phyloP scores from a whole-genome alignment of 176 grass and related monocot genomes.

The Aegilops longissima region DNA sequence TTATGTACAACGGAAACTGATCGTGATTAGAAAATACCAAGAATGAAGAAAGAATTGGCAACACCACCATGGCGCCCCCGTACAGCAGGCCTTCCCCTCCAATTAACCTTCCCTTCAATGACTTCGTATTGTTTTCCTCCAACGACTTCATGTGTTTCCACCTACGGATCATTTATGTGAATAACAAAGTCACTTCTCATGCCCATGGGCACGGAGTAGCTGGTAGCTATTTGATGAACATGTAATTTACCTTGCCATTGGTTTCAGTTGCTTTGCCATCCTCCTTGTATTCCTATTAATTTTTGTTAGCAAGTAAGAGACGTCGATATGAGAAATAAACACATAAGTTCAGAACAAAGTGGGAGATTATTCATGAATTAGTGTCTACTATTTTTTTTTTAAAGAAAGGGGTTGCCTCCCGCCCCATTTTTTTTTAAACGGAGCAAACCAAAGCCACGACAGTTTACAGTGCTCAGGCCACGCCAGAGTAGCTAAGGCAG shows the following conservation, averaged over 20 bases:
- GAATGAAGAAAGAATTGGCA: constrained; percentile 43
- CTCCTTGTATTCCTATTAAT: constrained; percentile 17
- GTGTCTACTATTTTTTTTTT: background rate
- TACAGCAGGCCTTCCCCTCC: constrained; percentile 48
- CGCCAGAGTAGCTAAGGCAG: too few species aligned
- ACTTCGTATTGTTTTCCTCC: constrained; percentile 25
- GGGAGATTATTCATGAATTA: background rate
- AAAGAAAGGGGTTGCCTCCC: too few species aligned
- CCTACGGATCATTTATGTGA: constrained; percentile 16
- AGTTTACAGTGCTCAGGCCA: too few species aligned
- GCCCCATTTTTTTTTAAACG: too few species aligned
- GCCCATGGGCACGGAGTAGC: background rate
- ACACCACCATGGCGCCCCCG: constrained; percentile 57
- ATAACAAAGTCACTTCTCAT: constrained; percentile 4
- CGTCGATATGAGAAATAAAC: background rate
- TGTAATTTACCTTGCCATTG: background rate
- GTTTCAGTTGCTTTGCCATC: background rate
- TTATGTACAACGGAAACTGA: background rate
- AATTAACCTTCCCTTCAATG: constrained; percentile 54
- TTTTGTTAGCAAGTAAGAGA: background rate
- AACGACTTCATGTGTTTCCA: constrained; percentile 2
- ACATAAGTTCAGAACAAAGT: background rate
- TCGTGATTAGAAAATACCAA: constrained; percentile 29
- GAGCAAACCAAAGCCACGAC: too few species aligned
- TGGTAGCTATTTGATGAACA: background rate